These are phyloP conservation scores for Chamaecyparis obtusa DNA, from an alignment of 75 land plant species.

Conservation along the genomic window DNA sequence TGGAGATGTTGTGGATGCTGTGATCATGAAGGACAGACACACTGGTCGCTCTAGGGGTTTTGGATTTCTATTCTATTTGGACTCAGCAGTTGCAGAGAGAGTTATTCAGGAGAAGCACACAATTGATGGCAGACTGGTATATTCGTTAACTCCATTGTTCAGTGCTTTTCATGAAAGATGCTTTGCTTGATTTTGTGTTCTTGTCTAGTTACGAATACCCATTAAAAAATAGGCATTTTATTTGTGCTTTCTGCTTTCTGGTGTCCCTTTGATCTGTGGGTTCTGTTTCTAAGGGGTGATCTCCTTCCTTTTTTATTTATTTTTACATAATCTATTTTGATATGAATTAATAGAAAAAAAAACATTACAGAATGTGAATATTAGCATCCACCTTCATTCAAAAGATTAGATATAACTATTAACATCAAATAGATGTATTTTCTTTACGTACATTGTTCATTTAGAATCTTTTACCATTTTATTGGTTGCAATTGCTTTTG, in stretches of 20 bases:
- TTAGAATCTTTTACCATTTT: neutral
- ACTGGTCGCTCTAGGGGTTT: conserved; percentile 95
- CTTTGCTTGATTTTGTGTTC: neutral
- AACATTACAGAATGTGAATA: too few relatives aligned
- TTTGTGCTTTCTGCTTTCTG: neutral
- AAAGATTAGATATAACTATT: too few relatives aligned
- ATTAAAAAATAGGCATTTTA: neutral
- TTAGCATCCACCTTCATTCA: too few relatives aligned
- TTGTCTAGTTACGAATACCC: neutral
- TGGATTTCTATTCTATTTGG: conserved; percentile 85
- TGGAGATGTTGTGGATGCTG: conserved; percentile 87
- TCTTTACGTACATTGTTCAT: neutral
- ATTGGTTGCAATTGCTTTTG: neutral
- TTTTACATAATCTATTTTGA: too few relatives aligned
- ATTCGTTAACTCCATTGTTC: neutral
- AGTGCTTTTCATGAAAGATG: neutral
- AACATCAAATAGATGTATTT: neutral
- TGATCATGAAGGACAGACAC: conserved; percentile 87
- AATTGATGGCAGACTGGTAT: conserved; percentile 77
- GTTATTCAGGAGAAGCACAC: conserved; percentile 82
- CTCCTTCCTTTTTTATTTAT: too few relatives aligned
- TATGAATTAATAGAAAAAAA: too few relatives aligned
- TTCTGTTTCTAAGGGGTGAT: too few relatives aligned
- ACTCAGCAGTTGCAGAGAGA: conserved; percentile 82
- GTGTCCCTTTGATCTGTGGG: too few relatives aligned